Percentiles rank a stretch among this genome's conserved stretches.
Conservation (phyloP, 2,329 filamentous ascomycete species). For the Cladophialophora carrionii region DNA sequence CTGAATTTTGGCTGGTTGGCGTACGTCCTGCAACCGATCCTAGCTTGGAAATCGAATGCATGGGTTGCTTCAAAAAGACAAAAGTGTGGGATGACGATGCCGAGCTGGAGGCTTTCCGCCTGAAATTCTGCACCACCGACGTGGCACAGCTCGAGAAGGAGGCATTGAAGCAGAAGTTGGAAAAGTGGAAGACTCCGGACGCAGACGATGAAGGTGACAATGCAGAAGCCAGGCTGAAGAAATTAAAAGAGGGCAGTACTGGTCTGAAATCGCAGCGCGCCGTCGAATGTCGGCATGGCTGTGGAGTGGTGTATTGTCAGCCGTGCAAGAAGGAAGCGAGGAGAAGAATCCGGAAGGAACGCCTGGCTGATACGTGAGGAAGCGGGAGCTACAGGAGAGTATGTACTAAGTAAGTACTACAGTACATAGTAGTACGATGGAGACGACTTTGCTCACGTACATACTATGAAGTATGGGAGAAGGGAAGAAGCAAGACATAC, state of each 20-base stretch:
- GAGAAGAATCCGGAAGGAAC: constrained; percentile 5
- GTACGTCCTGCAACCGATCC: constrained; percentile 9
- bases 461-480: too few relatives aligned
- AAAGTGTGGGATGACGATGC: constrained; percentile 11
- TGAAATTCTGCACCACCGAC: neutral
- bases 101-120: neutral
- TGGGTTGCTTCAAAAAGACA: constrained; percentile 30
- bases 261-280: neutral
- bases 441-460: too few relatives aligned
- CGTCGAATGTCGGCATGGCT: constrained; percentile 4
- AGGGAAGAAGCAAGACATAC: too few relatives aligned
- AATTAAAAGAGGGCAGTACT: neutral
- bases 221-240: neutral
- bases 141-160: neutral
- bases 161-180: constrained; percentile 1
- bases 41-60: constrained; percentile 30
- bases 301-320: constrained; percentile 27
- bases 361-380: neutral
- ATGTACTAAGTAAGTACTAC: too few relatives aligned
- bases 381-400: neutral
- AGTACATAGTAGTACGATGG: too few relatives aligned
- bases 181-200: neutral
- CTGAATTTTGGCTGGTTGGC: constrained; percentile 21
- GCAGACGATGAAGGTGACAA: constrained; percentile 8
- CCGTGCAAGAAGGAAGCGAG: constrained; percentile 20